These are phyloP conservation scores for Starmerella asiatica DNA, from an alignment of 805 yeast species.

Conservation along the genomic window DNA sequence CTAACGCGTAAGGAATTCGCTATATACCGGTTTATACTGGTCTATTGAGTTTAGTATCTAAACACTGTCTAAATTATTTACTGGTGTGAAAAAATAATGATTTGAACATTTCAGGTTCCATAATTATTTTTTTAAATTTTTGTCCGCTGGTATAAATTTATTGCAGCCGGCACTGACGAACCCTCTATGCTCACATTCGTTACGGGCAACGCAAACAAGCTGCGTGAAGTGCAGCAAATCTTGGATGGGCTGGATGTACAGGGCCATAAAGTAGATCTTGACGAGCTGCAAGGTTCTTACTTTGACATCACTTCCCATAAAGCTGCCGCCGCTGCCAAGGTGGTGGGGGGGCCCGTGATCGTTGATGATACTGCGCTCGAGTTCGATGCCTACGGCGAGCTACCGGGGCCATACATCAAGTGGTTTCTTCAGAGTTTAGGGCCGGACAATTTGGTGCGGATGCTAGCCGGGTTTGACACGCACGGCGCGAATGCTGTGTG, in stretches of 20 bases:
- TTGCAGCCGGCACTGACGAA: too few relatives aligned
- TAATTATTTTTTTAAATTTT: too few relatives aligned
- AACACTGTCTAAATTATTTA: too few relatives aligned
- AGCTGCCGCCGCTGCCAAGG: constrained; percentile 55
- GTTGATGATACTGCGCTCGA: constrained; percentile 92
- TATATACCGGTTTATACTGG: too few relatives aligned
- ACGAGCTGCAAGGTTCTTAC: constrained; percentile 81
- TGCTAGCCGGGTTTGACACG: constrained; percentile 70
- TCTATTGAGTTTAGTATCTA: background rate
- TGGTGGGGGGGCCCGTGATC: constrained; percentile 63
- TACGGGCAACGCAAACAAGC: constrained; percentile 80
- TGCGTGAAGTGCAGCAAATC: constrained; percentile 70
- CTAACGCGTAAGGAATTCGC: too few relatives aligned
- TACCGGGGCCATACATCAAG: constrained; percentile 92
- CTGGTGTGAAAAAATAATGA: too few relatives aligned
- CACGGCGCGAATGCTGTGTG: constrained; percentile 79
- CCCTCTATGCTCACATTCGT: constrained; percentile 44
- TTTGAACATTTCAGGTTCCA: too few relatives aligned
- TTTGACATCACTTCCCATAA: constrained; percentile 71
- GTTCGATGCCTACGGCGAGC: constrained; percentile 61
- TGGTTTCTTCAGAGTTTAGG: constrained; percentile 81
- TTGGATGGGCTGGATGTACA: constrained; percentile 35
- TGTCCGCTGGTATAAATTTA: too few relatives aligned
- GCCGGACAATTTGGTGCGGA: constrained; percentile 56
- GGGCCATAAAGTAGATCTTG: constrained; percentile 63